Conservation (phyloP, 805 yeast genomes). For the Isabelozyma rhagii region DNA sequence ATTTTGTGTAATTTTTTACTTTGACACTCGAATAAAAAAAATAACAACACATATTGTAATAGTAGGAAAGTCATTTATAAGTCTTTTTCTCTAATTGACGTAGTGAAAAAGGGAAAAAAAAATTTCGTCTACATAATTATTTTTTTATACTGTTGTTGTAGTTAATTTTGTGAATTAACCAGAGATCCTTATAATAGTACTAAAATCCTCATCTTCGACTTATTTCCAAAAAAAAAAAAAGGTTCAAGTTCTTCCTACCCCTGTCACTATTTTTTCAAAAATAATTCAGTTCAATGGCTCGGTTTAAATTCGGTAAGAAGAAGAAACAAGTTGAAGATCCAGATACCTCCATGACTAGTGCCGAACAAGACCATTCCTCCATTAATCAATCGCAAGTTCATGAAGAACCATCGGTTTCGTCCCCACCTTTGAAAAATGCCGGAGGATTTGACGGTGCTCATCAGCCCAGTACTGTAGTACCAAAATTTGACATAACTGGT, state of each 20-base stretch:
- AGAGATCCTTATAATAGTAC: background rate
- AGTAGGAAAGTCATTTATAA: too few species aligned
- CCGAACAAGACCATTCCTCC: conserved; percentile 1
- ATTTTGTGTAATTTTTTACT: too few species aligned
- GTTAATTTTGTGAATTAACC: background rate
- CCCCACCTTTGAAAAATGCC: background rate
- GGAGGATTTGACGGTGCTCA: background rate
- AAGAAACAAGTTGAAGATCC: conserved; percentile 19
- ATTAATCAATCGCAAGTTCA: background rate
- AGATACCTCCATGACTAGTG: conserved; percentile 14
- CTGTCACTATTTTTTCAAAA: background rate
- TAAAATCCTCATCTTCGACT: background rate
- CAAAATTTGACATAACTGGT: background rate
- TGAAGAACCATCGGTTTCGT: background rate
- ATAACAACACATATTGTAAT: too few species aligned
- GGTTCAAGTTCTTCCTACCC: background rate
- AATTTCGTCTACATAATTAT: too few species aligned
- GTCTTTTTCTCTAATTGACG: background rate
- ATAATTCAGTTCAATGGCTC: conserved; percentile 38
- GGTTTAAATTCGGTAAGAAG: conserved; percentile 55
- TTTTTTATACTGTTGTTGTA: too few species aligned
- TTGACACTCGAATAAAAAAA: too few species aligned
- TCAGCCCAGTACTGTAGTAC: conserved; percentile 3
- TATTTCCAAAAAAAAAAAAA: background rate
- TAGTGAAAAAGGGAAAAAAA: too few species aligned